These are phyloP conservation scores for Xylaria bambusicola DNA, from an alignment of 495 filamentous ascomycete genomes.

Conservation along the genomic window DNA sequence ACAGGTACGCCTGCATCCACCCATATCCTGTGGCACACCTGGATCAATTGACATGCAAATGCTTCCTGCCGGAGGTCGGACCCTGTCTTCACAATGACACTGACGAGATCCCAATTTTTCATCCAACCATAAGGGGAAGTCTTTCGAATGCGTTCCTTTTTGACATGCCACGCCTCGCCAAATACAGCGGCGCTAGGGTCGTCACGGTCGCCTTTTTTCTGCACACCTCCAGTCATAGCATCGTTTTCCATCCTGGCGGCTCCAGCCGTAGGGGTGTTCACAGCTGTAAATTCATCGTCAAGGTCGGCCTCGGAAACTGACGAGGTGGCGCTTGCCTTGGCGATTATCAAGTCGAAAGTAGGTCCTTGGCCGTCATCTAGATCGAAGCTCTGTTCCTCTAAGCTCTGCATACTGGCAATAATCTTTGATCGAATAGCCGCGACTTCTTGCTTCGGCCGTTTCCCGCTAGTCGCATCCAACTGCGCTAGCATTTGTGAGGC, in stretches of 20 bases:
- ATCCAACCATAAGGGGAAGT: conserved; percentile 76
- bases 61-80: conserved; percentile 76
- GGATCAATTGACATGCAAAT: conserved; percentile 76
- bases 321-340: conserved; percentile 48
- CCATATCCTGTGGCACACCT: conserved; percentile 75
- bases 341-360: conserved; percentile 74
- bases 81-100: conserved; percentile 79
- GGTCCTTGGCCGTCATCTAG: conserved; percentile 60
- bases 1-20: conserved; percentile 68
- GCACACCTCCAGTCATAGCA: conserved; percentile 73
- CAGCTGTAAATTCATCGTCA: conserved; percentile 48
- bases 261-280: conserved; percentile 63
- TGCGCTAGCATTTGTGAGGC: conserved; percentile 79
- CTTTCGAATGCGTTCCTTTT: conserved; percentile 74
- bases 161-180: conserved; percentile 73
- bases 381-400: conserved; percentile 79
- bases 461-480: conserved; percentile 69
- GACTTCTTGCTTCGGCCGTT: conserved; percentile 70
- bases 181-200: conserved; percentile 80
- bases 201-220: conserved; percentile 73
- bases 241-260: conserved; percentile 81
- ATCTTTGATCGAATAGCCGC: conserved; percentile 75
- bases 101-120: conserved; percentile 78
- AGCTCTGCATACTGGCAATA: conserved; percentile 78
- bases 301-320: conserved; percentile 40